Evolutionary conservation across 2,329 filamentous ascomycete species (phyloP).

Genomic region (Macrophomina tecta): DNA sequence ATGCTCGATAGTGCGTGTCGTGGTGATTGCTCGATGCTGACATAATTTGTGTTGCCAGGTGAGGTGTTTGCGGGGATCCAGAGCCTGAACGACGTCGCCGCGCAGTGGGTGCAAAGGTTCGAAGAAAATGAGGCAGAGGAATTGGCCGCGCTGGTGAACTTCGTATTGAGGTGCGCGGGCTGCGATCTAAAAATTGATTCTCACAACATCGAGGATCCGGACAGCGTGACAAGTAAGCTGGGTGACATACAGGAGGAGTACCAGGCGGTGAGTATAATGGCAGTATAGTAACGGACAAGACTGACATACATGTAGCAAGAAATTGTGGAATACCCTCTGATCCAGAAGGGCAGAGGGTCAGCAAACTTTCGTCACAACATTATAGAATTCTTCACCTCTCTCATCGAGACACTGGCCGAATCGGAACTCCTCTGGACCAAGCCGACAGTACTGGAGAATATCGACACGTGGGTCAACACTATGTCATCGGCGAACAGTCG

Average conservation of each 20-base stretch:
- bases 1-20: conserved; percentile 28
- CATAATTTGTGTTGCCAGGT: conserved; percentile 45
- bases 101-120: conserved; percentile 64
- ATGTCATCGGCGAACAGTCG: conserved; percentile 89
- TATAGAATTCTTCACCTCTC: conserved; percentile 76
- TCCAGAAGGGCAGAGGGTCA: conserved; percentile 78
- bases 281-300: neutral
- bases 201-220: conserved; percentile 87
- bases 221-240: conserved; percentile 80
- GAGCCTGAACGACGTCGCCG: conserved; percentile 61
- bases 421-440: conserved; percentile 83
- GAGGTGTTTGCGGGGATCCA: conserved; percentile 65
- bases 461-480: conserved; percentile 85
- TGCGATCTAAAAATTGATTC: conserved; percentile 79
- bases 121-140: conserved; percentile 61
- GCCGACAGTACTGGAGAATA: conserved; percentile 79
- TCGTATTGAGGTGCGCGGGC: conserved; percentile 72
- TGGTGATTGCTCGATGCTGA: conserved; percentile 13
- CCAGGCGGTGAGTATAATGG: conserved; percentile 66
- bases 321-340: conserved; percentile 89
- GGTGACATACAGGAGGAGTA: conserved; percentile 88
- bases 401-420: conserved; percentile 80
- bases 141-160: conserved; percentile 58
- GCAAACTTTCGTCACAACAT: conserved; percentile 79
- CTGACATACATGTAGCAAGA: conserved; percentile 60